These are phyloP conservation scores for Cucumis hystrix DNA, from an alignment of 306 rosid genomes.

Conservation along the genomic window DNA sequence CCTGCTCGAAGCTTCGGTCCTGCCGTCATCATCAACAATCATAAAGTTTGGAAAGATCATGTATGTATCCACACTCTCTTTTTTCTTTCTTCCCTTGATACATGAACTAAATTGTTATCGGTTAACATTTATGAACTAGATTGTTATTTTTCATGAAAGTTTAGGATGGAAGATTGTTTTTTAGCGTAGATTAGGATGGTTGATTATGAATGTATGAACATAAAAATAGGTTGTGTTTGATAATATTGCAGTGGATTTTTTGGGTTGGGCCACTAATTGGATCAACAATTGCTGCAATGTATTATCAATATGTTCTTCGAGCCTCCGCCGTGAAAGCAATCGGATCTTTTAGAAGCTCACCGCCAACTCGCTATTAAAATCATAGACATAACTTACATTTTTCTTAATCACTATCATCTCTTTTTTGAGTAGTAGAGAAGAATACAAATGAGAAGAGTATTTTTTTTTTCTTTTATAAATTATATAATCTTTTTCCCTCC, in stretches of 20 bases:
- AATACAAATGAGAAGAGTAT: too few species aligned
- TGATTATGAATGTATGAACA: too few species aligned
- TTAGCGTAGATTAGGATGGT: too few species aligned
- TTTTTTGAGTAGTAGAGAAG: neutral
- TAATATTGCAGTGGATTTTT: neutral
- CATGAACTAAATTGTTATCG: too few species aligned
- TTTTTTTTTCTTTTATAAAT: too few species aligned
- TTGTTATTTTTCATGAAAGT: too few species aligned
- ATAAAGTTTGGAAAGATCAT: constrained; percentile 26
- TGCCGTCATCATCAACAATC: constrained; percentile 19
- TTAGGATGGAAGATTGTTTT: too few species aligned
- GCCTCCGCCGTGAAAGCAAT: constrained; percentile 31
- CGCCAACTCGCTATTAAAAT: neutral
- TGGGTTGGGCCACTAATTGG: constrained; percentile 15
- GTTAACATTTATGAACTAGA: neutral
- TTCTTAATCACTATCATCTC: too few species aligned
- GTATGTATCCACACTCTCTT: neutral
- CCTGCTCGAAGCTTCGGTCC: constrained; percentile 38
- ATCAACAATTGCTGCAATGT: constrained; percentile 33
- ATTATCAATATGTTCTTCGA: constrained; percentile 26
- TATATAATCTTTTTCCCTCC: neutral
- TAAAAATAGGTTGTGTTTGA: neutral
- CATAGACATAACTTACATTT: too few species aligned
- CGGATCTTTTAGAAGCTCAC: constrained; percentile 20
- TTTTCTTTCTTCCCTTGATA: neutral